Conservation (phyloP, 2,329 filamentous ascomycete genomes). For the Huntiella savannae region DNA sequence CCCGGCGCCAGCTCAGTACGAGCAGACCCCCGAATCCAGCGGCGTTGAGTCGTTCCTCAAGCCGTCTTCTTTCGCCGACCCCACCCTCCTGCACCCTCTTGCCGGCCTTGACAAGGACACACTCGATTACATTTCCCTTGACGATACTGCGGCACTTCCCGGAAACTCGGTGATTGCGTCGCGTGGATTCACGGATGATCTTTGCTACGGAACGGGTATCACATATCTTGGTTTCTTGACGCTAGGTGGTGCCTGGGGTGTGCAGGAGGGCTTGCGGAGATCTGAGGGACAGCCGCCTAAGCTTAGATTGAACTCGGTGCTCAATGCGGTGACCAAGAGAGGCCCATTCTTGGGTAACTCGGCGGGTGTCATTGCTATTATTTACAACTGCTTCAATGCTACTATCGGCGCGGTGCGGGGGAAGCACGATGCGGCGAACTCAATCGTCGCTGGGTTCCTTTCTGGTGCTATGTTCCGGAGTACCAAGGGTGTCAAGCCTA, state of each 20-base stretch:
- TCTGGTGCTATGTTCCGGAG: conserved; percentile 96
- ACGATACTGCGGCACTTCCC: conserved; percentile 76
- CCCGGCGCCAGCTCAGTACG: conserved; percentile 22
- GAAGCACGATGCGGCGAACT: conserved; percentile 81
- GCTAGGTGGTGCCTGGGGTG: conserved; percentile 76
- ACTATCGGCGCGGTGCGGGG: conserved; percentile 60
- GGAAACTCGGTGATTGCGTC: conserved; percentile 77
- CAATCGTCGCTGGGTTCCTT: conserved; percentile 63
- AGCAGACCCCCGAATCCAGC: conserved; percentile 35
- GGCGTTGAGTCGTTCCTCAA: conserved; percentile 78
- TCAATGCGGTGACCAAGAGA: conserved; percentile 83
- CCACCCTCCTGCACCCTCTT: conserved; percentile 75
- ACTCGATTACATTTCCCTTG: conserved; percentile 84
- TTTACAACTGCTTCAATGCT: conserved; percentile 88
- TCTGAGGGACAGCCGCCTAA: conserved; percentile 66
- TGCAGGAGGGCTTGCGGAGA: conserved; percentile 72
- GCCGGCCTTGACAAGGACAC: conserved; percentile 83
- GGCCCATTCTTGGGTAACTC: conserved; percentile 94
- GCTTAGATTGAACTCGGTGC: conserved; percentile 77
- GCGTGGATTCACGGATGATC: conserved; percentile 90
- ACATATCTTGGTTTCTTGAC: conserved; percentile 80
- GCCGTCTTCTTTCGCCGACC: conserved; percentile 60
- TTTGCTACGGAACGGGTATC: conserved; percentile 91
- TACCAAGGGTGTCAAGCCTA: conserved; percentile 71
- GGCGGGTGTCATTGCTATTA: conserved; percentile 84